Evolutionary conservation across 768 basidiomycete species (phyloP).

Genomic region (Amanita pseudoporphyria): DNA sequence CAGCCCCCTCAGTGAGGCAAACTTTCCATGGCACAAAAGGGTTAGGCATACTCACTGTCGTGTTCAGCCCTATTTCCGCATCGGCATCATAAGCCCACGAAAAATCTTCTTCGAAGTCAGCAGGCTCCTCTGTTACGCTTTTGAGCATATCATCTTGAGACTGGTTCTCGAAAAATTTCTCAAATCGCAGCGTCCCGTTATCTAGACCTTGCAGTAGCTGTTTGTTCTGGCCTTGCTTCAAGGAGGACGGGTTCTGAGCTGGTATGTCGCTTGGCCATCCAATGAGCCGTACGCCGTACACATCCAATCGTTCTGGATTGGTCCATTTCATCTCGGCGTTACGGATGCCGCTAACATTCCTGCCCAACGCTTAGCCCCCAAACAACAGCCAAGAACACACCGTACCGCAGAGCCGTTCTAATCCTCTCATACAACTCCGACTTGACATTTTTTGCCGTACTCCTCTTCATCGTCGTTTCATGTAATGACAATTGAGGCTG

Average conservation of each 20-base stretch:
- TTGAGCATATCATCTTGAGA: background rate
- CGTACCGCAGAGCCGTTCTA: conserved; percentile 45
- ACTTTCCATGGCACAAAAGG: background rate
- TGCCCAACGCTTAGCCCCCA: conserved; percentile 14
- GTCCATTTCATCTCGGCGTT: conserved; percentile 75
- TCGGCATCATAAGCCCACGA: conserved; percentile 36
- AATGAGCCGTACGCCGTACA: conserved; percentile 48
- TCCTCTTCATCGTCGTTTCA: conserved; percentile 14
- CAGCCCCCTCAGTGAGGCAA: background rate
- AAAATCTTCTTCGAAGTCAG: conserved; percentile 22
- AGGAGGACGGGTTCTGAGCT: conserved; percentile 48
- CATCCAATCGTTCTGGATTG: conserved; percentile 45
- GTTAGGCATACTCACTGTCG: conserved; percentile 1
- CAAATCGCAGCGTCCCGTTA: conserved; percentile 40
- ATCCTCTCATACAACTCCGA: conserved; percentile 45
- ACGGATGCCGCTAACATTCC: conserved; percentile 46
- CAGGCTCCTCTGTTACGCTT: conserved; percentile 2
- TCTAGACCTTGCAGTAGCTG: conserved; percentile 38
- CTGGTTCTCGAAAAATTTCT: conserved; percentile 17
- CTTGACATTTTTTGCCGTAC: conserved; percentile 34
- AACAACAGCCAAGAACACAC: conserved; percentile 4
- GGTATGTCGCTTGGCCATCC: conserved; percentile 60
- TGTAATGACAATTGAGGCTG: background rate
- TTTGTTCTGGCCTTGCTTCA: conserved; percentile 47
- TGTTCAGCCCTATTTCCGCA: conserved; percentile 12